Evolutionary conservation across 805 yeast species (phyloP).

Genomic region (Lachancea cidri): DNA sequence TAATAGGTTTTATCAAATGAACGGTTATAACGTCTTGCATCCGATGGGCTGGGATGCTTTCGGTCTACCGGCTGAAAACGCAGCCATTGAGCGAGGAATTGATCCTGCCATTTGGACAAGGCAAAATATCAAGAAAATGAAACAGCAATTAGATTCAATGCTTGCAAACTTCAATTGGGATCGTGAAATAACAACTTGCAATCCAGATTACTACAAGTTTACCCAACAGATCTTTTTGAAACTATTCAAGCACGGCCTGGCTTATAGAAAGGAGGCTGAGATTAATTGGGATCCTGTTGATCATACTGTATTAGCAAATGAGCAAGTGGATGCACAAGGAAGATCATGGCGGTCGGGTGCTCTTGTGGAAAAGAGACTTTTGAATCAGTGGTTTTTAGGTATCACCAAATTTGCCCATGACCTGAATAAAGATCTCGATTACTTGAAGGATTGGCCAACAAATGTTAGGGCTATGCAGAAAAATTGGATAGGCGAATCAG

Average conservation of each 20-base stretch:
- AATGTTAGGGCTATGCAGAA: slow-evolving; percentile 86
- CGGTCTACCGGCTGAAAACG: slow-evolving; percentile 97
- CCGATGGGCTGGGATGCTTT: slow-evolving; percentile 99
- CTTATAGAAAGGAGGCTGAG: slow-evolving; percentile 79
- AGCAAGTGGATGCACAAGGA: slow-evolving; percentile 90
- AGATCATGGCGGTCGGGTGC: slow-evolving; percentile 98
- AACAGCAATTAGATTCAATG: slow-evolving; percentile 71
- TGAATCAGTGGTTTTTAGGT: slow-evolving; percentile 92
- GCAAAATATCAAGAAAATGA: slow-evolving; percentile 79
- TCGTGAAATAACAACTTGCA: slow-evolving; percentile 78
- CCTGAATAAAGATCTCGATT: slow-evolving; percentile 57
- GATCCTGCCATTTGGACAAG: slow-evolving; percentile 83
- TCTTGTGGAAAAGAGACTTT: slow-evolving; percentile 68
- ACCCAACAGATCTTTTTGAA: slow-evolving; percentile 82
- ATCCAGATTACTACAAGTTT: slow-evolving; percentile 85
- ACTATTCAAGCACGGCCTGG: slow-evolving; percentile 69
- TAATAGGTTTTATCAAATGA: slow-evolving; percentile 69
- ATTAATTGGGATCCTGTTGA: slow-evolving; percentile 99
- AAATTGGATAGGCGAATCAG: slow-evolving; percentile 90
- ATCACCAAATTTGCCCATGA: slow-evolving; percentile 77
- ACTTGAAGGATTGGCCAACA: slow-evolving; percentile 74
- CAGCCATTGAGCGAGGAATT: slow-evolving; percentile 81
- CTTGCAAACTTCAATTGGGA: slow-evolving; percentile 92
- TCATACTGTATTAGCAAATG: slow-evolving; percentile 90
- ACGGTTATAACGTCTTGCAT: slow-evolving; percentile 75